Conservation (phyloP, 805 yeast species). For the Sugiyamaella lignohabitans region DNA sequence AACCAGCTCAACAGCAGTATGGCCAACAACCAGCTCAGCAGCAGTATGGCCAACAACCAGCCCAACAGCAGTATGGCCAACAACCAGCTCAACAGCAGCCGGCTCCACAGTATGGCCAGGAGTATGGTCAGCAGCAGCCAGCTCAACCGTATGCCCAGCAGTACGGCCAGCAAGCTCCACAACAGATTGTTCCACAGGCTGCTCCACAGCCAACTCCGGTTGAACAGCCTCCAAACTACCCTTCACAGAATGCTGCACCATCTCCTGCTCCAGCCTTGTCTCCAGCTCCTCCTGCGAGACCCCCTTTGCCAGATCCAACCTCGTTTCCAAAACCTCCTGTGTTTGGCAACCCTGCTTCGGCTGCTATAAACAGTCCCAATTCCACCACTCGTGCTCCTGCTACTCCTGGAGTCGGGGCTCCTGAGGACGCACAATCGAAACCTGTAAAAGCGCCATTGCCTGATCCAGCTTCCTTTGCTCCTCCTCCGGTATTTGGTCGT, state of each 20-base stretch:
- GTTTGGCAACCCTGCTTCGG: conserved; percentile 13
- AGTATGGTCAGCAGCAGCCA: conserved; percentile 16
- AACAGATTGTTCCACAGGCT: conserved; percentile 7
- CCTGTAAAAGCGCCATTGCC: conserved; percentile 19
- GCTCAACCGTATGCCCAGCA: neutral
- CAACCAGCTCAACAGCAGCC: conserved; percentile 1
- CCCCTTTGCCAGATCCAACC: conserved; percentile 19
- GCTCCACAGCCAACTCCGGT: conserved; percentile 3
- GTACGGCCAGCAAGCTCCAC: conserved; percentile 9
- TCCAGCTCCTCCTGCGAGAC: conserved; percentile 11
- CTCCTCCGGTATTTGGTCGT: conserved; percentile 21
- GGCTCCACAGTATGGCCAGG: conserved; percentile 14
- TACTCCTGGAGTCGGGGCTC: neutral
- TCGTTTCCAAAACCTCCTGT: conserved; percentile 11
- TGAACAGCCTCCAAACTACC: neutral
- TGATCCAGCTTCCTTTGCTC: conserved; percentile 24
- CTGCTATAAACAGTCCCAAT: conserved; percentile 6
- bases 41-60: neutral
- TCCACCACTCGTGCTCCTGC: no score
- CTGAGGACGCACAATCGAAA: neutral
- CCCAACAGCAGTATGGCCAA: conserved; percentile 12
- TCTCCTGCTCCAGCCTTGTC: neutral
- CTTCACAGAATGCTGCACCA: neutral
- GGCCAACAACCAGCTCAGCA: conserved; percentile 9
- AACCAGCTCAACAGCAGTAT: conserved; percentile 7